Evolutionary conservation across 805 yeast genomes (phyloP).

Genomic region (Peterozyma xylosa): DNA sequence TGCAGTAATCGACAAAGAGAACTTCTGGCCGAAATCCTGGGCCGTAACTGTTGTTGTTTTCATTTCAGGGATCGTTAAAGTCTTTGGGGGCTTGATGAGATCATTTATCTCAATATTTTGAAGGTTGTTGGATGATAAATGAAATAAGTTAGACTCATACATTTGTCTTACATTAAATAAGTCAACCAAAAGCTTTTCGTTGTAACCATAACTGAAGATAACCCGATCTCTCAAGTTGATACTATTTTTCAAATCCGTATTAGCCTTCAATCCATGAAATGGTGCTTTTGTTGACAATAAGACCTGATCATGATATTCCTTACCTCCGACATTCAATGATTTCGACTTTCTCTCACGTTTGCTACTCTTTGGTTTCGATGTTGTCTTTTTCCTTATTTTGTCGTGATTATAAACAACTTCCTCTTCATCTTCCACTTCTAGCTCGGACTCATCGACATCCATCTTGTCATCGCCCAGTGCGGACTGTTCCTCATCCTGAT

Average conservation of each 20-base stretch:
- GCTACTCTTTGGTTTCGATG: neutral
- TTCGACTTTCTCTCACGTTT: conserved; percentile 1
- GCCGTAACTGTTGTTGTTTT: no score
- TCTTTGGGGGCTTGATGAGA: no score
- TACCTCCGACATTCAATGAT: neutral
- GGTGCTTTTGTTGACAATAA: no score
- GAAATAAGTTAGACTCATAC: conserved; percentile 44
- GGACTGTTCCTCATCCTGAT: conserved; percentile 3
- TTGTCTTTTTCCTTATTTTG: conserved; percentile 6
- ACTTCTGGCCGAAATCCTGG: conserved; percentile 15
- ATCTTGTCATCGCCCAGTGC: conserved; percentile 1
- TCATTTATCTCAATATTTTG: conserved; percentile 11
- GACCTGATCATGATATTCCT: conserved; percentile 1
- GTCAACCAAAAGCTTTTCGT: conserved; percentile 31
- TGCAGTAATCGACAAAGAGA: conserved; percentile 13
- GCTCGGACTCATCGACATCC: neutral
- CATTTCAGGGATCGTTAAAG: no score
- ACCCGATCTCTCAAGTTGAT: conserved; percentile 29
- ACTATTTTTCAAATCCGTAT: conserved; percentile 1
- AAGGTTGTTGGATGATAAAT: conserved; percentile 26
- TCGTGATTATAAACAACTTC: conserved; percentile 2
- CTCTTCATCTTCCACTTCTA: conserved; percentile 4
- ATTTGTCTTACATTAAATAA: conserved; percentile 35
- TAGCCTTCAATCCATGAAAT: neutral
- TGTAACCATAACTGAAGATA: conserved; percentile 40